Evolutionary conservation across 257 asterid species (phyloP), one percentile per base, ranked within the genome.

Genomic region (Fraxinus americana): DNA sequence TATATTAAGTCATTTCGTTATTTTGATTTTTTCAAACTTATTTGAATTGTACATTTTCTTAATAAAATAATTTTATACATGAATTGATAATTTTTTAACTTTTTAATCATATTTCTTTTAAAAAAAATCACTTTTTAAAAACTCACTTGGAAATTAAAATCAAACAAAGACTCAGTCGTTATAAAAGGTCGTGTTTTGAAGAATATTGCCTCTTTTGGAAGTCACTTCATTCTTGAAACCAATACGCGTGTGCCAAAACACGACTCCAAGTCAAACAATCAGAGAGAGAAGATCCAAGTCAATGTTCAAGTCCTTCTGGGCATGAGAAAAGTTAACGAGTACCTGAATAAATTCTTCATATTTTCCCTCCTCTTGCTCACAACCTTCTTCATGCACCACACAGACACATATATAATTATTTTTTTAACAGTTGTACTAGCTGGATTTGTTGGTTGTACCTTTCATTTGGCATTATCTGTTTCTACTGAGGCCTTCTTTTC

Each of bases 231-330:
- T 57, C 66, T 57, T 57, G 27, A 57, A 9, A 23, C 68, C 68
- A 61, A 61, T 61, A 13, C 68, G 68, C 2, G 30, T 61, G 16
- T 25, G 68, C 68, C 68, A 61, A 61, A 61, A 61, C 17, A 61
- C 17, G 25, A 61, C 34, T 61, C 68, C 30, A 52, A 52, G 63
- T 52, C 63, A 61, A 61, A 10, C 16, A 17, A 61, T 7, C 25
- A 54, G 35, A 45, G 45, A 52, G 30, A 67, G 85, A 83, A 57
- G 87, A 87, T 87, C 86, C 86, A 86, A 85, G 98, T 93, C 96
- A 91, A 90, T 88, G 78, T 90, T 93, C 97, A 90, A 91, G 79
- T 77, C 88, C 67, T 78, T 81, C 74, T 85, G 75, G 95, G 91
- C 79, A 79, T 71, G 82, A 71, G 85, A 75, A 79, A 86, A 84